These are phyloP conservation scores for Penicillium oxalicum DNA, from an alignment of 2,329 filamentous ascomycete species.

Conservation along the genomic window DNA sequence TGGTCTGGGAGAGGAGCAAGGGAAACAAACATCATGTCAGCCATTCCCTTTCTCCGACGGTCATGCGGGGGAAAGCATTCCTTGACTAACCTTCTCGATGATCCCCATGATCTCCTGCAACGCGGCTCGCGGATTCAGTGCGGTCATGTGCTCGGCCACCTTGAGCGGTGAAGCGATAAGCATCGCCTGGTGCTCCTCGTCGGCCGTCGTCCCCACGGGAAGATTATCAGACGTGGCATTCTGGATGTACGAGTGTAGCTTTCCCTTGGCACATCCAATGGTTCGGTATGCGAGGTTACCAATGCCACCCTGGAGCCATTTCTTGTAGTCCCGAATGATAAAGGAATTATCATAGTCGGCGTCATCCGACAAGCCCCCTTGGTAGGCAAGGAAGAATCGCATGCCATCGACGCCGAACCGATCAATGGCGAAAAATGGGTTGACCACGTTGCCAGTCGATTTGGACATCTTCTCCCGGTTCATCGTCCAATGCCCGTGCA, in stretches of 20 bases:
- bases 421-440: constrained; percentile 85
- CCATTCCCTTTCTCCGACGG: constrained; percentile 3
- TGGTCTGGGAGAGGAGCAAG: constrained; percentile 45
- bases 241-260: constrained; percentile 54
- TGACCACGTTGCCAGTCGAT: constrained; percentile 88
- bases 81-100: constrained; percentile 51
- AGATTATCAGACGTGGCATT: constrained; percentile 27
- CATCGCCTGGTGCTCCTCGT: constrained; percentile 34
- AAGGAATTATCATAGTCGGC: constrained; percentile 76
- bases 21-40: constrained; percentile 8
- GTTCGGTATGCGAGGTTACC: constrained; percentile 76
- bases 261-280: constrained; percentile 63
- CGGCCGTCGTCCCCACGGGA: constrained; percentile 24
- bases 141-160: constrained; percentile 55
- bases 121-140: constrained; percentile 59
- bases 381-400: constrained; percentile 79
- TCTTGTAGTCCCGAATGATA: constrained; percentile 72
- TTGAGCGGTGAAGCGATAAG: constrained; percentile 37
- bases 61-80: constrained; percentile 8
- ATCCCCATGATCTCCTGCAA: constrained; percentile 59
- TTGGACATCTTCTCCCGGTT: constrained; percentile 94
- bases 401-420: constrained; percentile 82
- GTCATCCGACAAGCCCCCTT: constrained; percentile 71
- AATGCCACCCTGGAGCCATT: constrained; percentile 66
- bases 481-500: constrained; percentile 94